Percentiles rank a stretch among this genome's conserved stretches.
Evolutionary conservation across 2,329 filamentous ascomycete genomes (phyloP).

Genomic region (Pyricularia grisea): DNA sequence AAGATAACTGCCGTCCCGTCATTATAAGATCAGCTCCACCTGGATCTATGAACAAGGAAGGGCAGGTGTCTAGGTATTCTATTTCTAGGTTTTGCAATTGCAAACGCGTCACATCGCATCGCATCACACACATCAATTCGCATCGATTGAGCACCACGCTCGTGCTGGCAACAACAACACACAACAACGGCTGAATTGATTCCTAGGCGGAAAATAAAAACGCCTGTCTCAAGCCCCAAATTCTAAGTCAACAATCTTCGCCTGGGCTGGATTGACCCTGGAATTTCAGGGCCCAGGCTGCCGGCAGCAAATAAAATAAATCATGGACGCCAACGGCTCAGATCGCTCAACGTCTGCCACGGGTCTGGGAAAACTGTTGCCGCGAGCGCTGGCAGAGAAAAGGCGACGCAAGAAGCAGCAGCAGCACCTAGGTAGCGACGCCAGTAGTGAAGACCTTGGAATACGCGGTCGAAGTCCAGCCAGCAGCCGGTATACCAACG

Average conservation of each 20-base stretch:
- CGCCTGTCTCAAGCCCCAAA: not conserved
- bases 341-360: not conserved
- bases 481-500: constrained; percentile 29
- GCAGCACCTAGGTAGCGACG: constrained; percentile 26
- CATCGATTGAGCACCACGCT: not conserved
- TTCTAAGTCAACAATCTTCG: not conserved
- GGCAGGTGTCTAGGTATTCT: not conserved
- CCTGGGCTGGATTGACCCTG: not conserved
- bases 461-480: constrained; percentile 20
- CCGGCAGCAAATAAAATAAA: not conserved
- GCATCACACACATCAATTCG: not conserved
- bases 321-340: constrained; percentile 1
- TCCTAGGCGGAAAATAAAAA: not conserved
- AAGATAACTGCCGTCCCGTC: not conserved
- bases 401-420: constrained; percentile 39
- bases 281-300: not conserved
- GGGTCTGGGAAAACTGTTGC: constrained; percentile 41
- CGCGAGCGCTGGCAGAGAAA: constrained; percentile 39
- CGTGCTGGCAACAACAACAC: not conserved
- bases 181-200: not conserved
- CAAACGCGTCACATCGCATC: not conserved
- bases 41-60: not conserved
- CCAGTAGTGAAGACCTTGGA: constrained; percentile 17
- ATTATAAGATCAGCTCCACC: not conserved
- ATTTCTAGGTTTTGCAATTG: not conserved